These are phyloP conservation scores for Penicillium lagena DNA, from an alignment of 495 filamentous ascomycete genomes.

Conservation along the genomic window DNA sequence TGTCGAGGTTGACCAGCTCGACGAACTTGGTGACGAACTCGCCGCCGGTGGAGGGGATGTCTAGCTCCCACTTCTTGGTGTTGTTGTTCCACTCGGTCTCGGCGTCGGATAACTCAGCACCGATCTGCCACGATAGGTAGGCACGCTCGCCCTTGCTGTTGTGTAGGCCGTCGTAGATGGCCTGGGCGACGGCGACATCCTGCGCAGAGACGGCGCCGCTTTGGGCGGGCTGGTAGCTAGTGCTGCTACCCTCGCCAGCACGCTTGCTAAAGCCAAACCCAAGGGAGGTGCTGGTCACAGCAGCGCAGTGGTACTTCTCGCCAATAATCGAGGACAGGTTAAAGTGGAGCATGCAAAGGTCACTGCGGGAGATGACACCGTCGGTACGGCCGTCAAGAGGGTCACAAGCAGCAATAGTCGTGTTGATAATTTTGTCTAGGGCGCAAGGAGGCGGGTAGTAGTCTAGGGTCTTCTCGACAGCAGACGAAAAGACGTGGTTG, in stretches of 20 bases:
- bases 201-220: constrained; percentile 22
- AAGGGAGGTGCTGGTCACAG: constrained; percentile 22
- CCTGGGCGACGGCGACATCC: constrained; percentile 23
- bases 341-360: constrained; percentile 44
- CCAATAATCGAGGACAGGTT: constrained; percentile 40
- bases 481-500: constrained; percentile 36
- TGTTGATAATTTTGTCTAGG: constrained; percentile 42
- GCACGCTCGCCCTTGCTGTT: constrained; percentile 22
- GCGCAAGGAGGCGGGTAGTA: constrained; percentile 49
- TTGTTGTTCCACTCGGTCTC: constrained; percentile 13
- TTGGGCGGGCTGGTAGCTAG: constrained; percentile 24
- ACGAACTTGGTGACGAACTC: constrained; percentile 21
- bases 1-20: constrained; percentile 18
- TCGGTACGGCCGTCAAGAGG: constrained; percentile 45
- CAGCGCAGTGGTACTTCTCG: constrained; percentile 43
- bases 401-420: constrained; percentile 46
- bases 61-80: constrained; percentile 13
- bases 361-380: constrained; percentile 44
- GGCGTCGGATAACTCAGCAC: constrained; percentile 21
- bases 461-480: constrained; percentile 37
- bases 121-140: constrained; percentile 29
- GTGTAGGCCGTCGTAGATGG: constrained; percentile 27
- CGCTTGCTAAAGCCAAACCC: constrained; percentile 33
- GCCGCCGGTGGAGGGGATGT: constrained; percentile 17
- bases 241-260: constrained; percentile 17